Percentiles rank a stretch among this genome's conserved stretches.
These are phyloP conservation scores for Arthrobotrys iridis DNA, from an alignment of 2,329 filamentous ascomycete genomes.

Conservation along the genomic window DNA sequence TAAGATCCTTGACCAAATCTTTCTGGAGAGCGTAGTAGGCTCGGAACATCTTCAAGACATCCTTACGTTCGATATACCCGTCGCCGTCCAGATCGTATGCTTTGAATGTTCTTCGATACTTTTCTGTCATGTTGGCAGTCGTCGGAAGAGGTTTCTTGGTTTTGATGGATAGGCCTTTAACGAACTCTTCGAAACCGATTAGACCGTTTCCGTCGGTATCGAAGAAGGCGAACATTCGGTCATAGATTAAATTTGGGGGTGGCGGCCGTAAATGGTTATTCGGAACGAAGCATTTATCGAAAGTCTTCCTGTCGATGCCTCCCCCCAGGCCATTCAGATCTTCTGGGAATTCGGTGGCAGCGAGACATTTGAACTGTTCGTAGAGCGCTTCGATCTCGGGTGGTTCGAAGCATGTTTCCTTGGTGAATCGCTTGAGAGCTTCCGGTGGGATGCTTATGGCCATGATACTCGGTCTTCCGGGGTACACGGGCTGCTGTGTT, in stretches of 20 bases:
- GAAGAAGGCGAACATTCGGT: slow-evolving; percentile 96
- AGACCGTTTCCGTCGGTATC: slow-evolving; percentile 88
- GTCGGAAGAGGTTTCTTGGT: slow-evolving; percentile 66
- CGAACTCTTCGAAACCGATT: slow-evolving; percentile 91
- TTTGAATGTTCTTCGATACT: slow-evolving; percentile 78
- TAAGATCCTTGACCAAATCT: slow-evolving; percentile 85
- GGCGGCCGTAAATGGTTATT: slow-evolving; percentile 81
- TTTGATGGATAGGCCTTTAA: slow-evolving; percentile 78
- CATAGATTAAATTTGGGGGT: slow-evolving; percentile 88
- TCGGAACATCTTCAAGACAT: slow-evolving; percentile 89
- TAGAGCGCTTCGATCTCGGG: slow-evolving; percentile 91
- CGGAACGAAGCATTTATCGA: slow-evolving; percentile 88
- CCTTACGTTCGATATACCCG: slow-evolving; percentile 82
- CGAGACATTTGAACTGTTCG: slow-evolving; percentile 96
- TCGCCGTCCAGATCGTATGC: slow-evolving; percentile 92
- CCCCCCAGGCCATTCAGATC: slow-evolving; percentile 81
- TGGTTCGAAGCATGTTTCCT: slow-evolving; percentile 77
- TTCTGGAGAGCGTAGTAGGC: slow-evolving; percentile 92
- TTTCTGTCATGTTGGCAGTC: slow-evolving; percentile 74
- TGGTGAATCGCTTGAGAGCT: slow-evolving; percentile 74
- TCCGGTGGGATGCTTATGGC: slow-evolving; percentile 73
- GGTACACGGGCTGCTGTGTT: slow-evolving; percentile 85
- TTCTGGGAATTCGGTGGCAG: slow-evolving; percentile 81
- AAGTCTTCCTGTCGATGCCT: slow-evolving; percentile 91
- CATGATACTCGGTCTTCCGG: slow-evolving; percentile 81